A percentile compares a stretch with the other conserved stretches of the same genome.
phyloP scores from a whole-genome alignment of 805 yeast species.

The Wickerhamiella kurtzmanii region DNA sequence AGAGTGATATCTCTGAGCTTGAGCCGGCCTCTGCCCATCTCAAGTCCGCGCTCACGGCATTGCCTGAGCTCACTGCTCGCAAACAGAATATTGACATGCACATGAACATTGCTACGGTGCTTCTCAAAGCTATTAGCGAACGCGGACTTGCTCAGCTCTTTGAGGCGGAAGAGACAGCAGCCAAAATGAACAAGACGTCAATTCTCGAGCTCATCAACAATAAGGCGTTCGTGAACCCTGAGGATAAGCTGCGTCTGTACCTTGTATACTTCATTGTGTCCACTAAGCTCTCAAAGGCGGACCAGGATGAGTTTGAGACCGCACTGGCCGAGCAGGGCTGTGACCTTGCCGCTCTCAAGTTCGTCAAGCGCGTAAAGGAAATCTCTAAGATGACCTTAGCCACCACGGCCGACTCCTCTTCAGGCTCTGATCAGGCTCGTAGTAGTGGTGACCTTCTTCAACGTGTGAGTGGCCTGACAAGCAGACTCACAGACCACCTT shows the following conservation, averaged over 20 bases:
- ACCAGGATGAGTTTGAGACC: conserved; percentile 49
- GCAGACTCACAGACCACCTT: conserved; percentile 58
- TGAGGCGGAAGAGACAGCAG: conserved; percentile 79
- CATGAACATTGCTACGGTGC: conserved; percentile 81
- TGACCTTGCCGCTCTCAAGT: conserved; percentile 52
- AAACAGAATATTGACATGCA: conserved; percentile 88
- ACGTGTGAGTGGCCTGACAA: conserved; percentile 57
- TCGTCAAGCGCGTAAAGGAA: conserved; percentile 73
- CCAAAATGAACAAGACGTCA: conserved; percentile 34
- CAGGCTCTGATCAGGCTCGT: conserved; percentile 17
- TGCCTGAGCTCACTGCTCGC: conserved; percentile 84
- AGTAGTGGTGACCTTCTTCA: conserved; percentile 26
- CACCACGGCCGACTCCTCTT: conserved; percentile 16
- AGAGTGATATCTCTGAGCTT: conserved; percentile 49
- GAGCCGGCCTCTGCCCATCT: conserved; percentile 42
- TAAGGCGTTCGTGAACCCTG: conserved; percentile 41
- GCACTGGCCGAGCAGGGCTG: conserved; percentile 44
- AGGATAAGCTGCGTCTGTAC: conserved; percentile 80
- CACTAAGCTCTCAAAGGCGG: conserved; percentile 28
- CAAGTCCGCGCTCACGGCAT: conserved; percentile 65
- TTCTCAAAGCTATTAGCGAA: conserved; percentile 72
- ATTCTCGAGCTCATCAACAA: conserved; percentile 40
- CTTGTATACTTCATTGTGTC: conserved; percentile 47
- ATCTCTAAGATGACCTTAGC: conserved; percentile 38
- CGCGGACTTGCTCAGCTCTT: conserved; percentile 80